Percentiles rank a stretch among this genome's conserved stretches.
These are phyloP conservation scores for Ambrosia trifida DNA, from an alignment of 129 eudicot genomes.

Conservation along the genomic window DNA sequence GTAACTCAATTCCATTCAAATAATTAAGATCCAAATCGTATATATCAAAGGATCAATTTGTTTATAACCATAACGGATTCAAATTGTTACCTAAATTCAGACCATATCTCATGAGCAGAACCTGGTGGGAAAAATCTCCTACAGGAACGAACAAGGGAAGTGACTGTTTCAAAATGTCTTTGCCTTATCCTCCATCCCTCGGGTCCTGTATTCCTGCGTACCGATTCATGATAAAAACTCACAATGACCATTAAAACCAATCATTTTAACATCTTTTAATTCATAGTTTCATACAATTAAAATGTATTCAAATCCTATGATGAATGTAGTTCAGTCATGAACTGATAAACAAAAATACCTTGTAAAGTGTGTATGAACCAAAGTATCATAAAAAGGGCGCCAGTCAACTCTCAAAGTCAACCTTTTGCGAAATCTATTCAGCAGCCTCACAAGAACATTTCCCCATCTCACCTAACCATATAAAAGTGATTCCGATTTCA, in stretches of 20 bases:
- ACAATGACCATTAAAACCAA: not conserved
- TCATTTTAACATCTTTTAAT: conserved; percentile 1
- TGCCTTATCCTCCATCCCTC: conserved; percentile 98
- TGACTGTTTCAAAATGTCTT: conserved; percentile 83
- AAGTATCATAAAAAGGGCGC: conserved; percentile 84
- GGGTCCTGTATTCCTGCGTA: conserved; percentile 88
- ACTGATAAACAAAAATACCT: conserved; percentile 44
- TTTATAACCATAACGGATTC: not conserved
- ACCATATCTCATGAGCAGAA: conserved; percentile 93
- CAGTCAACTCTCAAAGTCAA: conserved; percentile 80
- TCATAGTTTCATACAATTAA: conserved; percentile 6
- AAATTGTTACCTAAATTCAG: conserved; percentile 69
- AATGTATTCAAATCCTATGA: conserved; percentile 1
- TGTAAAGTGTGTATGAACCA: conserved; percentile 83
- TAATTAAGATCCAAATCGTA: not conserved
- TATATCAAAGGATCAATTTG: not conserved
- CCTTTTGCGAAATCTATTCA: conserved; percentile 83
- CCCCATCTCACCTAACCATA: conserved; percentile 92
- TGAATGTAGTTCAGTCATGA: not conserved
- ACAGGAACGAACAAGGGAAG: conserved; percentile 94
- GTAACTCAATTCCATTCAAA: conserved; percentile 31
- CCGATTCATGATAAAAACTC: conserved; percentile 18
- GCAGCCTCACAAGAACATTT: conserved; percentile 56
- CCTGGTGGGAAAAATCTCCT: conserved; percentile 89
- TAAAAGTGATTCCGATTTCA: conserved; percentile 30